Conservation (phyloP, 768 basidiomycete species). For the Russula compacta region DNA sequence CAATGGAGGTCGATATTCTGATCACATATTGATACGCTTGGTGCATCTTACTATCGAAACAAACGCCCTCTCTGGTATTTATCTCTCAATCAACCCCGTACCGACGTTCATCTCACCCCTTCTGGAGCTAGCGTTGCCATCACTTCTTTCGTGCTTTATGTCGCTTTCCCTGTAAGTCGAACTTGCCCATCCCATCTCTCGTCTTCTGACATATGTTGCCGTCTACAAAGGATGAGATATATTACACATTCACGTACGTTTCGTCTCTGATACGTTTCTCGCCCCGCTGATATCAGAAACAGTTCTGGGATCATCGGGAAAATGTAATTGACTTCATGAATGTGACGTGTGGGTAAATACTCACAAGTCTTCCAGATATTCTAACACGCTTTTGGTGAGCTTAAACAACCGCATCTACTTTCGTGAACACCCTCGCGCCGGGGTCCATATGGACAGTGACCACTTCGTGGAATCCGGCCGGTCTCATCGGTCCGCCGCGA, state of each 20-base stretch:
- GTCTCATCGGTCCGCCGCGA: too few relatives aligned
- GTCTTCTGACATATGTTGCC: background rate
- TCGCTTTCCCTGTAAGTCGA: conserved; percentile 8
- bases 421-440: too few relatives aligned
- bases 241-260: conserved; percentile 3
- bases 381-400: too few relatives aligned
- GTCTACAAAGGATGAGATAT: conserved; percentile 2
- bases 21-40: conserved; percentile 18
- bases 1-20: background rate
- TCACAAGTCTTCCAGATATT: background rate
- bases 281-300: background rate
- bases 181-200: background rate
- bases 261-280: background rate
- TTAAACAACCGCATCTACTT: too few relatives aligned
- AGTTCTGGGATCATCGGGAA: conserved; percentile 22
- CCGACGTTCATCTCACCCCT: background rate
- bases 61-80: conserved; percentile 17
- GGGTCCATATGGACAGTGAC: too few relatives aligned
- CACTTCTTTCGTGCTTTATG: background rate
- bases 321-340: background rate
- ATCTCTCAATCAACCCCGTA: background rate
- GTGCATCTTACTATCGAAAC: conserved; percentile 25
- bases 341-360: background rate
- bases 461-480: too few relatives aligned
- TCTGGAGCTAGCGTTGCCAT: conserved; percentile 6